Evolutionary conservation across 768 basidiomycete species (phyloP).

Genomic region (Royoungia palumana): DNA sequence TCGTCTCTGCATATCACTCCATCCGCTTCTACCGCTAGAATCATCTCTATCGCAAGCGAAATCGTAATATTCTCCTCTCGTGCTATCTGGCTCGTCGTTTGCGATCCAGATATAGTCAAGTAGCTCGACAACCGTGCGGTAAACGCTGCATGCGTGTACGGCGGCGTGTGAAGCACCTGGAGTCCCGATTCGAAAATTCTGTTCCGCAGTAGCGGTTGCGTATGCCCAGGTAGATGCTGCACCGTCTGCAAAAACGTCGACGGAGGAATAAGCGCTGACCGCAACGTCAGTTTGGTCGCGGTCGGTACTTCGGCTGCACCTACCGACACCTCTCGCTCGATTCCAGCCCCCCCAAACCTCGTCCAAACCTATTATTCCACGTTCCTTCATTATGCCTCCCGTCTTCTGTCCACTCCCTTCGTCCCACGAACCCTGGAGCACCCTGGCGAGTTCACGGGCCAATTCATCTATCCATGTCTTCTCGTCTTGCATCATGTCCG

Average conservation of each 20-base stretch:
- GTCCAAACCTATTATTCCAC: constrained; percentile 83
- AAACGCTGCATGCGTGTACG: constrained; percentile 68
- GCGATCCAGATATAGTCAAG: constrained; percentile 47
- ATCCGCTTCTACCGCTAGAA: constrained; percentile 66
- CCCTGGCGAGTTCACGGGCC: constrained; percentile 72
- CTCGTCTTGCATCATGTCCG: constrained; percentile 86
- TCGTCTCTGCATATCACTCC: constrained; percentile 80
- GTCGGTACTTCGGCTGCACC: constrained; percentile 4
- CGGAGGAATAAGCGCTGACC: constrained; percentile 85
- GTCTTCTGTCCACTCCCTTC: constrained; percentile 11
- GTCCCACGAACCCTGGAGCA: constrained; percentile 52
- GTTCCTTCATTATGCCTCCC: constrained; percentile 69
- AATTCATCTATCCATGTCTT: constrained; percentile 74
- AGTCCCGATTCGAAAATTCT: constrained; percentile 74
- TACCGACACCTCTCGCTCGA: constrained; percentile 86
- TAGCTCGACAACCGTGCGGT: constrained; percentile 57
- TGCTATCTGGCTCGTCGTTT: constrained; percentile 70
- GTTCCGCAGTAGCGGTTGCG: constrained; percentile 60
- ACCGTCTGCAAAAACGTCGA: constrained; percentile 77
- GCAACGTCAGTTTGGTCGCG: not conserved
- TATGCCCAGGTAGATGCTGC: constrained; percentile 61
- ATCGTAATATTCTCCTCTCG: constrained; percentile 67
- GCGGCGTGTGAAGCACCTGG: constrained; percentile 79
- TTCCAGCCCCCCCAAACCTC: constrained; percentile 98
- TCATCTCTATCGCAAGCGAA: constrained; percentile 74